These are phyloP conservation scores for Cryptosporidium meleagridis DNA, from an alignment of 169 alveolate species.

Conservation along the genomic window DNA sequence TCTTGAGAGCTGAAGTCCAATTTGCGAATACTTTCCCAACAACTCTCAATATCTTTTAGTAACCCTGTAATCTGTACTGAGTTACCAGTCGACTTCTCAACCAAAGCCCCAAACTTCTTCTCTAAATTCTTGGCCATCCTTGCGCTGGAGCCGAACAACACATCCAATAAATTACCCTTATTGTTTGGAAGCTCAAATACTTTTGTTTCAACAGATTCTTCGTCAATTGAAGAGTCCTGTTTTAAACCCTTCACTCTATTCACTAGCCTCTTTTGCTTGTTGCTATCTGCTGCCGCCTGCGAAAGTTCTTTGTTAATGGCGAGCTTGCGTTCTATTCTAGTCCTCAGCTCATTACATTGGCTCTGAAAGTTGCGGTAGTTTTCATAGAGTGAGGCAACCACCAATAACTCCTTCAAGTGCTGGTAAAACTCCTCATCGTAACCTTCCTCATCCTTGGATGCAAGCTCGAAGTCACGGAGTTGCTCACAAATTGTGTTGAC, in stretches of 20 bases:
- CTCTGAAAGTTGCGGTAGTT: constrained; percentile 50
- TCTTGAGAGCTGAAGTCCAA: constrained; percentile 59
- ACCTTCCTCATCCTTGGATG: constrained; percentile 27
- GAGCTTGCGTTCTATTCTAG: constrained; percentile 20
- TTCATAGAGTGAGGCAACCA: constrained; percentile 47
- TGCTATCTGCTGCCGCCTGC: constrained; percentile 33
- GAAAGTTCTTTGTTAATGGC: constrained; percentile 8
- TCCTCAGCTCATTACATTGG: constrained; percentile 44
- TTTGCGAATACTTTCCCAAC: constrained; percentile 41
- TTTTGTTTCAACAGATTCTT: constrained; percentile 6
- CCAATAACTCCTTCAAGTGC: constrained; percentile 63
- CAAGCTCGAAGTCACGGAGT: constrained; percentile 44
- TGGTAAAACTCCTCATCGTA: constrained; percentile 56
- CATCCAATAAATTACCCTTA: constrained; percentile 63
- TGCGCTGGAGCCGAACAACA: constrained; percentile 34
- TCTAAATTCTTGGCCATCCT: constrained; percentile 58
- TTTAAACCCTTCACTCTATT: constrained; percentile 48
- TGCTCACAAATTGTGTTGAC: constrained; percentile 60
- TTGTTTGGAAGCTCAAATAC: constrained; percentile 70
- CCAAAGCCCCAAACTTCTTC: constrained; percentile 53
- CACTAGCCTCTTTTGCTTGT: constrained; percentile 47
- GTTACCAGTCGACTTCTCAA: constrained; percentile 48
- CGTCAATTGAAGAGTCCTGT: constrained; percentile 32
- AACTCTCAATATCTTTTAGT: constrained; percentile 19
- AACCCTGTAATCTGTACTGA: constrained; percentile 60